A percentile compares a stretch with the other conserved stretches of the same genome.
phyloP scores from a whole-genome alignment of 768 basidiomycete genomes.

The Naematelia aurantialba region DNA sequence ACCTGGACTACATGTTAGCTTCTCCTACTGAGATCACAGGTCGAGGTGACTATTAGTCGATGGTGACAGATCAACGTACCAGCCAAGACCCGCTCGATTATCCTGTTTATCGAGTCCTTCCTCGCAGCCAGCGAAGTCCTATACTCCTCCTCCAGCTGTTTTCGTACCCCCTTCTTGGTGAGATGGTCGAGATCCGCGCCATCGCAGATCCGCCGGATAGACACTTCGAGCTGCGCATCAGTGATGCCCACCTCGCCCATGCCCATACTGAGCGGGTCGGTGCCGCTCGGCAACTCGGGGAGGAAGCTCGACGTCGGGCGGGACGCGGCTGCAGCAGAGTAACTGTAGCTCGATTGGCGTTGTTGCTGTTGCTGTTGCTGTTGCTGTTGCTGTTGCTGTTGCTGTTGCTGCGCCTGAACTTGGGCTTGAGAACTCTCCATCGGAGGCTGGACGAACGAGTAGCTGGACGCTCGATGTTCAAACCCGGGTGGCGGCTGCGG shows the following conservation, averaged over 20 bases:
- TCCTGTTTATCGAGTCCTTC: slow-evolving; percentile 49
- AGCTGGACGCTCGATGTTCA: slow-evolving; percentile 6
- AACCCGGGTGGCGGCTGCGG: slow-evolving; percentile 1
- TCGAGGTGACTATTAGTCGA: too few species aligned
- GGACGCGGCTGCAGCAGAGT: not conserved
- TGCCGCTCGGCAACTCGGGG: slow-evolving; percentile 15
- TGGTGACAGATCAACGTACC: slow-evolving; percentile 7
- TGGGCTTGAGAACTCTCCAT: not conserved
- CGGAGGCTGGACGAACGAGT: slow-evolving; percentile 8
- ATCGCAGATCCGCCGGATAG: slow-evolving; percentile 69
- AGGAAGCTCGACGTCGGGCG: slow-evolving; percentile 25
- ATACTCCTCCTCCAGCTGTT: slow-evolving; percentile 75
- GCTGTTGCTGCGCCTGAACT: not conserved
- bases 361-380: not conserved
- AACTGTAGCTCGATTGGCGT: not conserved
- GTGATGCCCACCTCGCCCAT: slow-evolving; percentile 31
- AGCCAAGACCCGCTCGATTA: slow-evolving; percentile 47
- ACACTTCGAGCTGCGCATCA: slow-evolving; percentile 40
- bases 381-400: not conserved
- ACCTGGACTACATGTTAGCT: too few species aligned
- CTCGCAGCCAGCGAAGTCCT: slow-evolving; percentile 64
- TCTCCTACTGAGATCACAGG: too few species aligned
- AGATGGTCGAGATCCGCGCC: slow-evolving; percentile 80
- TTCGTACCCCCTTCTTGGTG: slow-evolving; percentile 86
- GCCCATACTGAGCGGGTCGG: slow-evolving; percentile 15